phyloP scores from a whole-genome alignment of 805 yeast species.

The Myxozyma vanderwaltii region DNA sequence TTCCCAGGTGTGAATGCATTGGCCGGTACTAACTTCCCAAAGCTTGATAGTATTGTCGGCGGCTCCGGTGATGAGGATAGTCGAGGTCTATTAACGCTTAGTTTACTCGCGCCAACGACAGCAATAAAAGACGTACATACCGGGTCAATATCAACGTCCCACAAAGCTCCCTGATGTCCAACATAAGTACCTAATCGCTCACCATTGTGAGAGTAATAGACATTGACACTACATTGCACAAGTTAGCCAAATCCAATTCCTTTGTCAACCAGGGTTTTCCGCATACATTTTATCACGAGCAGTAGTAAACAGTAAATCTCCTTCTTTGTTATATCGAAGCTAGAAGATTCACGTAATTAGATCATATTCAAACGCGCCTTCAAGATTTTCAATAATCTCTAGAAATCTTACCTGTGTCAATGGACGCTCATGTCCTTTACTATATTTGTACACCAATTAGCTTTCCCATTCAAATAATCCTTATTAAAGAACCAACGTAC shows the following conservation, averaged over 20 bases:
- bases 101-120: neutral
- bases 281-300: slow-evolving; percentile 78
- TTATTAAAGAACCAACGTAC: slow-evolving; percentile 1
- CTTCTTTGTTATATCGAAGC: slow-evolving; percentile 92
- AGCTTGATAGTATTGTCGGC: slow-evolving; percentile 85
- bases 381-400: neutral
- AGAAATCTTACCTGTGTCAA: slow-evolving; percentile 61
- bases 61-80: slow-evolving; percentile 78
- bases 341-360: neutral
- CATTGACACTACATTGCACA: slow-evolving; percentile 38
- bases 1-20: slow-evolving; percentile 69
- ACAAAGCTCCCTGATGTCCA: slow-evolving; percentile 91
- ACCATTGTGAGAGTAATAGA: slow-evolving; percentile 95
- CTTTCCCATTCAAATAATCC: neutral
- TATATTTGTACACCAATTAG: neutral
- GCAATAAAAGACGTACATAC: slow-evolving; percentile 16
- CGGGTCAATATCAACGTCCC: slow-evolving; percentile 86
- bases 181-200: slow-evolving; percentile 91
- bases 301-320: slow-evolving; percentile 88
- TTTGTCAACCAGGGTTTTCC: no score
- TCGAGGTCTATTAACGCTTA: slow-evolving; percentile 47
- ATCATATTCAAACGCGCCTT: neutral
- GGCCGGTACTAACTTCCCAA: slow-evolving; percentile 83
- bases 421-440: slow-evolving; percentile 96
- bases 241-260: neutral